Evolutionary conservation across 2,329 filamentous ascomycete genomes (phyloP), one percentile per base, ranked within the genome.

Genomic region (Periglandula ipomoeae): DNA sequence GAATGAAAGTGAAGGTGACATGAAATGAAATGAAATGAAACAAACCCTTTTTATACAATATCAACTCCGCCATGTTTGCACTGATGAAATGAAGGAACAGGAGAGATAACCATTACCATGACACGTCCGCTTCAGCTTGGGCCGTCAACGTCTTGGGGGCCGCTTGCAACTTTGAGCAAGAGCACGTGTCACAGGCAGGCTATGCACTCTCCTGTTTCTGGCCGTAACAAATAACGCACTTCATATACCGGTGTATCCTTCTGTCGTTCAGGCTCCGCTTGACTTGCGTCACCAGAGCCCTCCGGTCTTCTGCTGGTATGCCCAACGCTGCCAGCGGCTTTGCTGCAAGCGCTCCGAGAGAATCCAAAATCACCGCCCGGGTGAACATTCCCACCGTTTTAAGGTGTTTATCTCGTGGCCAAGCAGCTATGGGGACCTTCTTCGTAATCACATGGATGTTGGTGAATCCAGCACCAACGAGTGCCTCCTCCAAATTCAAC

Each of bases 341-440:
- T 5, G 65, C 61, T 2, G 70, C 64, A 37, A 70, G 62, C 0
- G 69, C 68, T 35, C 67, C 68, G 1, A 74, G 64, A 5, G 68
- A 64, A 26, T 72, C 68, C 19, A 62, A 52, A 11, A 73, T 60
- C 26, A 67, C 66, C 9, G 66, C 63, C 48, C 69, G 65, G 67
- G 71, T 72, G 50, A 74, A 66, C 26, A 69, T 58, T 3, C 73
- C 73, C 1, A 72, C 58, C 3, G 66, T 63, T 46, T 70, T 66
- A 23, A 70, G 58, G 5, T 56, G 52, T 58, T 64, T 64, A 49
- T 74, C 70, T 30, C 59, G 60, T 13, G 70, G 55, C 73, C 72
- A 75, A 2, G 63, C 58, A 0, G 70, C 71, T 39, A 75, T 63
- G n/a, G 73, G 71, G 3, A 74, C 65, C 50, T 69, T 70, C 51